A percentile compares a stretch with the other conserved stretches of the same genome.
Conservation (phyloP, 768 basidiomycete species). For the Lentinula sp. region DNA sequence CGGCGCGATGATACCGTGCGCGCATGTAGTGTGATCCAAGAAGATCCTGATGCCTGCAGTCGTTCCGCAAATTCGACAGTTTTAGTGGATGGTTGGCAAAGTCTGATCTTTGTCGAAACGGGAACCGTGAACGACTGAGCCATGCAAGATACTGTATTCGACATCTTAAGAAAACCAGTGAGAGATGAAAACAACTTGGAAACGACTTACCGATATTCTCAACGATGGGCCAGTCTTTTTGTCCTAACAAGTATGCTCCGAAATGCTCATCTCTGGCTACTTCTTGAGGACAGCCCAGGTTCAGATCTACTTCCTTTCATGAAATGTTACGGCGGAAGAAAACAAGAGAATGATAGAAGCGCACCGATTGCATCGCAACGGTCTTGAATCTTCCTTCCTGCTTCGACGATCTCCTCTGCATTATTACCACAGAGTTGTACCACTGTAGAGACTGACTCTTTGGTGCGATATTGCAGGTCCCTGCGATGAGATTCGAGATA, state of each 20-base stretch:
- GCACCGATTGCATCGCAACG: conserved; percentile 70
- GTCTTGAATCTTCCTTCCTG: conserved; percentile 51
- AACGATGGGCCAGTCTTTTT: conserved; percentile 68
- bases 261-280: conserved; percentile 60
- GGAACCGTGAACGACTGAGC: conserved; percentile 58
- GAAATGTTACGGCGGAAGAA: conserved; percentile 4
- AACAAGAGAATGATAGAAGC: conserved; percentile 5
- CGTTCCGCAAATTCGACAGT: conserved; percentile 52
- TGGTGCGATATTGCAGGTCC: conserved; percentile 35
- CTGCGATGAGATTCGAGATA: conserved; percentile 61
- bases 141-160: conserved; percentile 54
- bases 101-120: conserved; percentile 57
- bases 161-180: neutral
- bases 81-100: conserved; percentile 45
- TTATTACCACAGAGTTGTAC: conserved; percentile 74
- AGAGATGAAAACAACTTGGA: too few species aligned
- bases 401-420: conserved; percentile 52
- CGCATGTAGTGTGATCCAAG: conserved; percentile 71
- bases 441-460: conserved; percentile 36
- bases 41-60: conserved; percentile 60
- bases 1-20: conserved; percentile 65
- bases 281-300: conserved; percentile 77
- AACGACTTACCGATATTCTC: conserved; percentile 50
- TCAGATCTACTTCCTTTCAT: conserved; percentile 47
- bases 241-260: conserved; percentile 70